Conservation (phyloP, 2,329 filamentous ascomycete species). For the Colletotrichum sp. region DNA sequence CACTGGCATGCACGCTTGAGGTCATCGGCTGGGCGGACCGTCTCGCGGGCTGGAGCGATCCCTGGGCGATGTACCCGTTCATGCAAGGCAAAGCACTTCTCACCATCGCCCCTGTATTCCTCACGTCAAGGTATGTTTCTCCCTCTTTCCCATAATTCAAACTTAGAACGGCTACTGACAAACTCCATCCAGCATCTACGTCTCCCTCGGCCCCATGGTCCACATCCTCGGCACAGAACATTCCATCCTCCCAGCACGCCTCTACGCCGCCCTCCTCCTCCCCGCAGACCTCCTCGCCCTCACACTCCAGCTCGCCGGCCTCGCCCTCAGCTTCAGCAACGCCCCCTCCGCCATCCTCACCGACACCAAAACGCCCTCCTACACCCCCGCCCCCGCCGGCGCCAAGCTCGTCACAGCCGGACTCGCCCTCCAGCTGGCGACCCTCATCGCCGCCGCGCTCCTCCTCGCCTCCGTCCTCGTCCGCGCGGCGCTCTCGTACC, state of each 20-base stretch:
- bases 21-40: conserved; percentile 27
- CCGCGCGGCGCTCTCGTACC: conserved; percentile 25
- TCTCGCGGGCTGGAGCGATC: conserved; percentile 24
- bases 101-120: conserved; percentile 30
- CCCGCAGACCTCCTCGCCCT: conserved; percentile 29
- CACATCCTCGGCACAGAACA: conserved; percentile 31
- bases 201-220: conserved; percentile 28
- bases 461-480: conserved; percentile 27
- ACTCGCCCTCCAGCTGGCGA: conserved; percentile 28
- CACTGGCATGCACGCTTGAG: conserved; percentile 28
- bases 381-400: conserved; percentile 22
- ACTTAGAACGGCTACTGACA: neutral
- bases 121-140: conserved; percentile 28
- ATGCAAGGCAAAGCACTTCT: conserved; percentile 27
- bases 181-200: conserved; percentile 28
- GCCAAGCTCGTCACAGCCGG: conserved; percentile 28
- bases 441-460: conserved; percentile 26
- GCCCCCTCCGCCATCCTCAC: neutral
- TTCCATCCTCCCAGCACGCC: conserved; percentile 27
- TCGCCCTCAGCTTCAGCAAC: conserved; percentile 30
- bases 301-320: conserved; percentile 29
- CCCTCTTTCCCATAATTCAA: neutral
- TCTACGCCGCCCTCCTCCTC: conserved; percentile 29
- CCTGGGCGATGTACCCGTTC: conserved; percentile 28
- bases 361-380: neutral